Evolutionary conservation across 192 early-diverging fungal species (phyloP), one percentile per base, ranked within the genome.

Genomic region (Jimgerdemannia lactiflua): DNA sequence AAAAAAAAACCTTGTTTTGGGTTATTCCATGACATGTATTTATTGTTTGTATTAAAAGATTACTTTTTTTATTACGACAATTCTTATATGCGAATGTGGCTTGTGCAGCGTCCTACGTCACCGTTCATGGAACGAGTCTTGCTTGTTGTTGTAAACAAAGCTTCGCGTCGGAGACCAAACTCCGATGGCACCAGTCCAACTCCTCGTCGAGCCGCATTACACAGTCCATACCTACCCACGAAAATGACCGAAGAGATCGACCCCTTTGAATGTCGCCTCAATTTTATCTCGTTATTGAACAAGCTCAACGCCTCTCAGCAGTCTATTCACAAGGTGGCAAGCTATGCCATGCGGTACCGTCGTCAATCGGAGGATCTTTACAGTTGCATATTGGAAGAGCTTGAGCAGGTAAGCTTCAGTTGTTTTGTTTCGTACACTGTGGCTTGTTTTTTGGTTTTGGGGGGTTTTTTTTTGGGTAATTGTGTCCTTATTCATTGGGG

Each of bases 271-370:
- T 83, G 82, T 67, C 84, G 88, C 29, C 71, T 89, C 42, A 65
- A 78, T n/a, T 89, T 89, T 65, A 71, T 82, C 14, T 68, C 77
- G 3, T 64, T 86, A 42, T 70, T 89, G 41, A 74, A 82, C 70
- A 87, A 86, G 70, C 83, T 89, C 11, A 89, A 86, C 80, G 86
- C 86, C n/a, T 85, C 86, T 43, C 88, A 89, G 71, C 76, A 85
- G 40, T 85, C 86, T 4, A 89, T 89, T 67, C 83, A 85, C 9
- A 87, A 87, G 29, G 85, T 83, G 18, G 83, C 80, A 8, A 85
- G 75, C 64, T 89, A 85, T 77, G 88, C 88, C 17, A 80, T 89
- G 77, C 71, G 83, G 54, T 77, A 89, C 68, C 59, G 75, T 65
- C 79, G 78, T 49, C 76, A 83, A 18, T 83, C 85, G 43, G 88